phyloP scores from a whole-genome alignment of 495 filamentous ascomycete genomes.

The Annulohypoxylon stygium region DNA sequence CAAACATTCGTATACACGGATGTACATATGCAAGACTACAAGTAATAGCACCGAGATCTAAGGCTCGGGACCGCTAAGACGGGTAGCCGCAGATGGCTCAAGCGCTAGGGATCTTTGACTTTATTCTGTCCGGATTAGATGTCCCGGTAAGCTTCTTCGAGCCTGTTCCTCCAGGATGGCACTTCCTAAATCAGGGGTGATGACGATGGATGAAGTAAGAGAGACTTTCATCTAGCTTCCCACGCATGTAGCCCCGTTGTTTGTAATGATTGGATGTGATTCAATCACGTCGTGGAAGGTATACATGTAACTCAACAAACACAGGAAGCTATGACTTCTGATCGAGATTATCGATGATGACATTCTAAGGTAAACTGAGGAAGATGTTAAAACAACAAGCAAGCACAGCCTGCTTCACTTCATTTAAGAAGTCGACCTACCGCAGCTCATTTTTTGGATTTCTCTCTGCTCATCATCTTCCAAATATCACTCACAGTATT shows the following conservation, averaged over 20 bases:
- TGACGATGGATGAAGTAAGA: constrained; percentile 51
- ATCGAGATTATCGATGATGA: constrained; percentile 47
- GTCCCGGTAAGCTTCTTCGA: constrained; percentile 30
- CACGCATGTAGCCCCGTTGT: neutral
- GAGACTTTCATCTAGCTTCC: constrained; percentile 19
- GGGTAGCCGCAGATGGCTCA: constrained; percentile 11
- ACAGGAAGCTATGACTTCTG: constrained; percentile 22
- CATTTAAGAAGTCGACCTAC: constrained; percentile 29
- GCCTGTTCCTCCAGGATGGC: constrained; percentile 22
- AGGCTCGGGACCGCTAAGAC: constrained; percentile 4
- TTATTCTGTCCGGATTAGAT: constrained; percentile 19
- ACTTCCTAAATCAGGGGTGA: constrained; percentile 28
- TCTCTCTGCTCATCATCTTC: constrained; percentile 5
- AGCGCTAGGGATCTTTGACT: constrained; percentile 10
- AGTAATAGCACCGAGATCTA: neutral
- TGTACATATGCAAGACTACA: neutral
- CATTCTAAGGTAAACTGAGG: constrained; percentile 31
- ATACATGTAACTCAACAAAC: constrained; percentile 20
- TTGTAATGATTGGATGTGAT: constrained; percentile 32
- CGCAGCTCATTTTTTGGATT: neutral
- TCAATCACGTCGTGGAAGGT: constrained; percentile 21
- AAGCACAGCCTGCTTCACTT: constrained; percentile 12
- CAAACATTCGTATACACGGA: neutral
- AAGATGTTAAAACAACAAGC: constrained; percentile 17
- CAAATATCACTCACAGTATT: neutral